Percentiles rank a stretch among this genome's conserved stretches.
phyloP scores from a whole-genome alignment of 2,329 filamentous ascomycete genomes.

The Parastagonospora nodorum region DNA sequence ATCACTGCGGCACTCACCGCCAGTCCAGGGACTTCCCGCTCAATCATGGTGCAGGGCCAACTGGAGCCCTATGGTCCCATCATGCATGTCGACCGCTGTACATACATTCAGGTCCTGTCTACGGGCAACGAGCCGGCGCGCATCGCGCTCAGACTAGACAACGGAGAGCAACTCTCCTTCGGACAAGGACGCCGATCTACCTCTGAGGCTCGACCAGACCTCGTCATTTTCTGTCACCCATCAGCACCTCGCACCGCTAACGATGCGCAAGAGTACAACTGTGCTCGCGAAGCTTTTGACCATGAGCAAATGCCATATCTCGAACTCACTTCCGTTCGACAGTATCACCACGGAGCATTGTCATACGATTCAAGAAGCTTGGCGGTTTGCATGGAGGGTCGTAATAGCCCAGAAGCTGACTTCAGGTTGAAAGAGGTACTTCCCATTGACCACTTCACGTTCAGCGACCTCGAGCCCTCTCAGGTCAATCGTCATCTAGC shows the following conservation, averaged over 20 bases:
- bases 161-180: conserved; percentile 30
- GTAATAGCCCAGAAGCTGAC: conserved; percentile 20
- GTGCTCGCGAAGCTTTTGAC: conserved; percentile 30
- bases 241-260: conserved; percentile 8
- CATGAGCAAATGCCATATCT: conserved; percentile 34
- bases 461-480: conserved; percentile 40
- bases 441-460: conserved; percentile 40
- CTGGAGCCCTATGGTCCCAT: conserved; percentile 38
- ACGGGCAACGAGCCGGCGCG: conserved; percentile 10
- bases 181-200: conserved; percentile 9
- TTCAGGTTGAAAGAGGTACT: conserved; percentile 37
- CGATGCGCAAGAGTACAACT: conserved; percentile 24
- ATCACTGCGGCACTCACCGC: conserved; percentile 40
- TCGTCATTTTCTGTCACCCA: conserved; percentile 40
- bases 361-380: conserved; percentile 29
- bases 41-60: conserved; percentile 41
- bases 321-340: conserved; percentile 35
- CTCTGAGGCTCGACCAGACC: conserved; percentile 26
- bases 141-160: conserved; percentile 25
- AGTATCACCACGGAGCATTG: conserved; percentile 28
- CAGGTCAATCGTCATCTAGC: conserved; percentile 47
- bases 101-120: conserved; percentile 14
- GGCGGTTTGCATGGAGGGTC: conserved; percentile 39
- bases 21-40: conserved; percentile 37
- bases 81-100: conserved; percentile 36